A percentile compares a stretch with the other conserved stretches of the same genome.
phyloP scores from a whole-genome alignment of 306 rosid genomes.

The Potentilla sterilis region DNA sequence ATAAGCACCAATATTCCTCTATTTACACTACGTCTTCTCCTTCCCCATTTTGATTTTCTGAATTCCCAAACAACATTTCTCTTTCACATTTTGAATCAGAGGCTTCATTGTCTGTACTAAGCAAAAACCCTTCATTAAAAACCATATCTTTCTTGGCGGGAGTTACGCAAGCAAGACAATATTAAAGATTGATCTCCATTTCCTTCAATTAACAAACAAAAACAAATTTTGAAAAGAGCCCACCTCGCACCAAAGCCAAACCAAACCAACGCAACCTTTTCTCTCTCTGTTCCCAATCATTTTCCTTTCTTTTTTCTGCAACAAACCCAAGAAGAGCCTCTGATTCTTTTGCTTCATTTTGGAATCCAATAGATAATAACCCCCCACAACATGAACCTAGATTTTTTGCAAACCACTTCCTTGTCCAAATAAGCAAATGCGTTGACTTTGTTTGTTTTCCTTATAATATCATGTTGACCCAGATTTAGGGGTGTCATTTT shows the following conservation, averaged over 20 bases:
- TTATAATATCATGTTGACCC: constrained; percentile 28
- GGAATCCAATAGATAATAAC: background rate
- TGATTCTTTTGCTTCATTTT: background rate
- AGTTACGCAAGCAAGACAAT: constrained; percentile 22
- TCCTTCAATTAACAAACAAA: background rate
- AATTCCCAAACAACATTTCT: too few species aligned
- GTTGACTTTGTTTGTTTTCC: constrained; percentile 1
- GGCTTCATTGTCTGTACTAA: background rate
- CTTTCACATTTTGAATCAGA: too few species aligned
- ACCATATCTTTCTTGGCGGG: constrained; percentile 18
- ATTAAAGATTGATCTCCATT: constrained; percentile 16
- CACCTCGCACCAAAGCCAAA: background rate
- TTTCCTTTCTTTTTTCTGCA: background rate
- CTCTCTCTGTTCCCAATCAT: constrained; percentile 22
- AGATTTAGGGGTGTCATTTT: constrained; percentile 37
- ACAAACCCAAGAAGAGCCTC: constrained; percentile 2
- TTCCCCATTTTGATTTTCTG: background rate
- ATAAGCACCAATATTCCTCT: background rate
- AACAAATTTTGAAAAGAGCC: background rate
- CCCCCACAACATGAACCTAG: constrained; percentile 7
- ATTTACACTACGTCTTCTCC: background rate
- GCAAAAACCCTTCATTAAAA: background rate
- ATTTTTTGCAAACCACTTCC: constrained; percentile 23
- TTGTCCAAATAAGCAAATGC: constrained; percentile 3
- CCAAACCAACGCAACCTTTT: constrained; percentile 32